Evolutionary conservation across 2,329 filamentous ascomycete genomes (phyloP).

Genomic region (Fusarium domesticum): DNA sequence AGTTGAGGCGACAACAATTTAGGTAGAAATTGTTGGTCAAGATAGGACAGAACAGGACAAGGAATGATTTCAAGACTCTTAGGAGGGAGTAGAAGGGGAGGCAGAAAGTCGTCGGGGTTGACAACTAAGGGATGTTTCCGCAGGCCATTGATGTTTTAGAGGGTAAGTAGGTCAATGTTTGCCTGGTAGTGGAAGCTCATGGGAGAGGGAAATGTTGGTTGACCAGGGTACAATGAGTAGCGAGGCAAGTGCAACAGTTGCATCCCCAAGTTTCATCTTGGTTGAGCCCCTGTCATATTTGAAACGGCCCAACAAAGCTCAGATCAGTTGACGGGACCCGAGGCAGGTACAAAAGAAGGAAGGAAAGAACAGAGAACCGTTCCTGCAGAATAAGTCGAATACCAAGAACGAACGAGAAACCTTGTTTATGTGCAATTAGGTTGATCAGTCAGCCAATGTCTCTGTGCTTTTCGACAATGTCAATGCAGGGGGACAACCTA

Average conservation of each 20-base stretch:
- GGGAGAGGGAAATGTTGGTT: too few relatives aligned
- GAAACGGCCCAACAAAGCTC: slow-evolving; percentile 8
- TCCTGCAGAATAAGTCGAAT: too few relatives aligned
- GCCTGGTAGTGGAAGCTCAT: too few relatives aligned
- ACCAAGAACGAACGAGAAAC: too few relatives aligned
- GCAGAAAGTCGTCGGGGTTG: too few relatives aligned
- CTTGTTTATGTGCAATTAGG: too few relatives aligned
- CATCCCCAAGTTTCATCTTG: slow-evolving; percentile 21
- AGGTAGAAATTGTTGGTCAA: too few relatives aligned
- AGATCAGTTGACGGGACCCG: slow-evolving; percentile 2
- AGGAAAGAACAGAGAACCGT: too few relatives aligned
- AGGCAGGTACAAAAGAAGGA: background rate
- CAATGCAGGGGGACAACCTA: background rate
- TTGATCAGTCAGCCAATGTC: background rate
- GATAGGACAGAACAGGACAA: slow-evolving; percentile 1
- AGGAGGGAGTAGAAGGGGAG: too few relatives aligned
- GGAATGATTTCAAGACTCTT: slow-evolving; percentile 6
- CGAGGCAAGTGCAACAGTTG: slow-evolving; percentile 3
- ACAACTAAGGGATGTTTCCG: too few relatives aligned
- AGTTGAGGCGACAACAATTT: background rate
- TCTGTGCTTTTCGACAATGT: background rate
- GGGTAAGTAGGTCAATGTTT: too few relatives aligned
- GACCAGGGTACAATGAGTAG: slow-evolving; percentile 5
- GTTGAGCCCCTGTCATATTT: slow-evolving; percentile 4
- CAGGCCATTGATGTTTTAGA: too few relatives aligned